phyloP scores from a whole-genome alignment of 495 filamentous ascomycete species.

The Tuber brumale region DNA sequence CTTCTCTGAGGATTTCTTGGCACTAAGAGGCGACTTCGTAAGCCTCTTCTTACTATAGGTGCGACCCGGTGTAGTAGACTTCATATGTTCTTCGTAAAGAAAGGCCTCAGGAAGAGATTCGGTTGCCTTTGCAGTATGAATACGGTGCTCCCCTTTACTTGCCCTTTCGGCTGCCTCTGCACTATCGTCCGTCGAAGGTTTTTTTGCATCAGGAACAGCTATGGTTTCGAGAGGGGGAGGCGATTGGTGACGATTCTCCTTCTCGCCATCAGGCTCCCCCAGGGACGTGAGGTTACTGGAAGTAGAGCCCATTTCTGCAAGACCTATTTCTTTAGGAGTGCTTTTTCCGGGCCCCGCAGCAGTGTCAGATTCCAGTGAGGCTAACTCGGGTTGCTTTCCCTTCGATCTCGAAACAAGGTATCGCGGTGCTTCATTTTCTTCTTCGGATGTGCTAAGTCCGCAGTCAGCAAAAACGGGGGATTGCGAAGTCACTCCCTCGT shows the following conservation, averaged over 20 bases:
- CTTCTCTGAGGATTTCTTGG: not conserved
- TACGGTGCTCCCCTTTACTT: not conserved
- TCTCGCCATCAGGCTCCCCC: not conserved
- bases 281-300: not conserved
- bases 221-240: not conserved
- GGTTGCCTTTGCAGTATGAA: not conserved
- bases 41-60: constrained; percentile 31
- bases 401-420: not conserved
- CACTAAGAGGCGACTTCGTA: not conserved
- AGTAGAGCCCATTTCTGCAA: not conserved
- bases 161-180: not conserved
- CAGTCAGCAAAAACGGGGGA: constrained; percentile 7
- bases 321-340: not conserved
- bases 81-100: constrained; percentile 36
- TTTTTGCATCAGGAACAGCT: not conserved
- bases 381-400: constrained; percentile 9
- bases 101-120: constrained; percentile 33
- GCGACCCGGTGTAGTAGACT: constrained; percentile 25
- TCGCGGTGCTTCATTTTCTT: constrained; percentile 9
- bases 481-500: not conserved
- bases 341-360: constrained; percentile 14
- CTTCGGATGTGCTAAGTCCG: constrained; percentile 18
- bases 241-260: constrained; percentile 12
- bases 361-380: constrained; percentile 1
- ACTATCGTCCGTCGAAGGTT: not conserved